These are phyloP conservation scores for Laburnicola sp. DNA, from an alignment of 2,329 filamentous ascomycete species.

Conservation along the genomic window DNA sequence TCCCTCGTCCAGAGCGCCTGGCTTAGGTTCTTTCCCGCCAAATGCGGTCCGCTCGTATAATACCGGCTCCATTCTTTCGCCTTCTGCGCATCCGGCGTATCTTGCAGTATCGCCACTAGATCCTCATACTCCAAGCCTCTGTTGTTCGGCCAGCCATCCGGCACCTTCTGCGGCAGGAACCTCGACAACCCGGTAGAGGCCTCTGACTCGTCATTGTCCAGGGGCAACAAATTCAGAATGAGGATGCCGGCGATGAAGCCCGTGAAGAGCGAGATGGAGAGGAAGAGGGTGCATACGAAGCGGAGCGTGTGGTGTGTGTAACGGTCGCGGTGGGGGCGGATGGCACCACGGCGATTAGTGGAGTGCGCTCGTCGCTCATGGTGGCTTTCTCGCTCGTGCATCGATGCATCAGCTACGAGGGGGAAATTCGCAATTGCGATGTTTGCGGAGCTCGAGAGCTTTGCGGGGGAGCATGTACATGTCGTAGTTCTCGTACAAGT, in stretches of 20 bases:
- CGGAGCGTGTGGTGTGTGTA: constrained; percentile 61
- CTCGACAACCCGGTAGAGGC: constrained; percentile 14
- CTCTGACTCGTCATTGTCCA: constrained; percentile 37
- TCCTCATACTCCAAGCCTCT: constrained; percentile 58
- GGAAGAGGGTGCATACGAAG: constrained; percentile 66
- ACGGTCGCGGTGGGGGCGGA: constrained; percentile 55
- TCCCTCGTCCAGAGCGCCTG: constrained; percentile 57
- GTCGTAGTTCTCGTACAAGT: not conserved
- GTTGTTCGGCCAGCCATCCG: constrained; percentile 47
- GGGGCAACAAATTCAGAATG: constrained; percentile 43
- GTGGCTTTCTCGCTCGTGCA: constrained; percentile 28
- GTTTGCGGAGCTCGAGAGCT: not conserved
- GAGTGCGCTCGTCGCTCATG: constrained; percentile 63
- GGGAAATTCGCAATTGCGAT: not conserved
- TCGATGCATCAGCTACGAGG: constrained; percentile 16
- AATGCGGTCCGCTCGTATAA: constrained; percentile 56
- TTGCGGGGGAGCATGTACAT: not conserved
- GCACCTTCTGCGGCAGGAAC: constrained; percentile 28
- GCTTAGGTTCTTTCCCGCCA: constrained; percentile 56
- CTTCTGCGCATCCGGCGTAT: constrained; percentile 58
- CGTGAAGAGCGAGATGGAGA: constrained; percentile 43
- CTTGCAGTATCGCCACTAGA: constrained; percentile 57
- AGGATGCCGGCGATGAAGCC: constrained; percentile 45
- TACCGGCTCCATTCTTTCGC: constrained; percentile 55
- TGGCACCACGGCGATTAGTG: constrained; percentile 67